Percentiles rank a stretch among this genome's conserved stretches.
phyloP scores from a whole-genome alignment of 2,329 filamentous ascomycete genomes.

The Fusarium hainanense region DNA sequence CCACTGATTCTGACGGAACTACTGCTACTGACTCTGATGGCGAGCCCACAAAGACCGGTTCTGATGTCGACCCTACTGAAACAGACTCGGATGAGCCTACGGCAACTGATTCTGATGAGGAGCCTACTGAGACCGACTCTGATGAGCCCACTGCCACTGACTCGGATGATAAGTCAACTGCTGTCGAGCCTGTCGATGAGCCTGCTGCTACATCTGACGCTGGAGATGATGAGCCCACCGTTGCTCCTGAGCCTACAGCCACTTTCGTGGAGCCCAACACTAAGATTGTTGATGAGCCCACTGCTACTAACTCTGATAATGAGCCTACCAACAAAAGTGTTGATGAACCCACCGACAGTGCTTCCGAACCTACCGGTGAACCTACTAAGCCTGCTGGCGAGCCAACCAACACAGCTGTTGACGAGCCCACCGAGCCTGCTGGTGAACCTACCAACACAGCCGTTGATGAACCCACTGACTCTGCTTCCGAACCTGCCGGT shows the following conservation, averaged over 20 bases:
- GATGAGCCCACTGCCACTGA: not conserved
- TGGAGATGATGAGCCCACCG: not conserved
- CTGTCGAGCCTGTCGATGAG: not conserved
- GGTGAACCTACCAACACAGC: no score
- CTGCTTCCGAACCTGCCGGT: not conserved
- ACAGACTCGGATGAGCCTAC: not conserved
- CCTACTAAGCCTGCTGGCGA: not conserved
- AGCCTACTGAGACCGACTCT: not conserved
- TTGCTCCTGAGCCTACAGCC: not conserved
- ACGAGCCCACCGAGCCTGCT: no score
- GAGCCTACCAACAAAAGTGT: not conserved
- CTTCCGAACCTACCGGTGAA: no score
- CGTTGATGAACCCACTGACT: not conserved
- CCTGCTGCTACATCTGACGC: not conserved
- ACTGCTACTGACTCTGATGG: no score
- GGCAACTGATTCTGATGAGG: not conserved
- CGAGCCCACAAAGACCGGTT: no score
- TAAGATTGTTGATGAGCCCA: not conserved
- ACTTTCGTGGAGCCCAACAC: not conserved
- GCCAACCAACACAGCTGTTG: not conserved
- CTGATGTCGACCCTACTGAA: no score
- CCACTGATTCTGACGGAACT: no score
- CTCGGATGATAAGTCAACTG: not conserved
- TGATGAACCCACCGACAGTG: not conserved
- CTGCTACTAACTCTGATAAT: no score